Base-by-base conservation (phyloP, 1,284 basidiomycete genomes). In the Tilletiaria anomala region DNA sequence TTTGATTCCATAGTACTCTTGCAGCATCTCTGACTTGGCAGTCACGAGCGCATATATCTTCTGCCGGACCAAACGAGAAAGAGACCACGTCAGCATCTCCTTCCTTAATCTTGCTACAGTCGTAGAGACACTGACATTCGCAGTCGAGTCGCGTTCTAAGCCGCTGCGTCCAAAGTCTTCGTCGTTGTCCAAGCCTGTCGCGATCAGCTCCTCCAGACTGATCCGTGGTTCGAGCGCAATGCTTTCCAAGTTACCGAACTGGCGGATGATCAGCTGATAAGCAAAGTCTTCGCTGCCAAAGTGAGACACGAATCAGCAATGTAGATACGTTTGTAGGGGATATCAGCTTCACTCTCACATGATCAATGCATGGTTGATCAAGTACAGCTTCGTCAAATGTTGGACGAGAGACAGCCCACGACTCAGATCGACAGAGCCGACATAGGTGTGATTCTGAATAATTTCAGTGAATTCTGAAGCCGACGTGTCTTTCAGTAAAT, bases 181-280 rank as follows among this genome's bases (percentile, higher is more conserved):
- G 61, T 87, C 85, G 2, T 74, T 75, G 6, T 82, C 78, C 5
- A 89, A 78, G 0, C 85, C 89, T 6, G 94, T 74, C 31, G 75
- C 71, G 6, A 97, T 63, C 34, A 97, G 72, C 6, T 76, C 76
- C 2, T 73, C 73, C 4, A 97, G 60, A 0, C 75, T 70, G 0
- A 86, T 85, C 1, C 88, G 72, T 0, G 93, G 91, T 32, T 89
- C 78, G 3, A 97, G 73, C 42, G 77, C 78, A 35, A 96, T 68
- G 6, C 78, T 74, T 39, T 76, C 74, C 47, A 83, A 76, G 48
- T 82, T 77, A 1, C 89, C 87, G 59, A 97, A 99, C 64, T 97
- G 91, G 15, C 85, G 74, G 35, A 97, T 69, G 2, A 79, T 83
- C 1, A 97, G 75, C 63, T 97, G 93, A 66, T 94, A 97, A 58